Percentiles rank a stretch among this genome's conserved stretches.
These are phyloP conservation scores for Auriscalpium vulgare DNA, from an alignment of 768 basidiomycete genomes.

Conservation along the genomic window DNA sequence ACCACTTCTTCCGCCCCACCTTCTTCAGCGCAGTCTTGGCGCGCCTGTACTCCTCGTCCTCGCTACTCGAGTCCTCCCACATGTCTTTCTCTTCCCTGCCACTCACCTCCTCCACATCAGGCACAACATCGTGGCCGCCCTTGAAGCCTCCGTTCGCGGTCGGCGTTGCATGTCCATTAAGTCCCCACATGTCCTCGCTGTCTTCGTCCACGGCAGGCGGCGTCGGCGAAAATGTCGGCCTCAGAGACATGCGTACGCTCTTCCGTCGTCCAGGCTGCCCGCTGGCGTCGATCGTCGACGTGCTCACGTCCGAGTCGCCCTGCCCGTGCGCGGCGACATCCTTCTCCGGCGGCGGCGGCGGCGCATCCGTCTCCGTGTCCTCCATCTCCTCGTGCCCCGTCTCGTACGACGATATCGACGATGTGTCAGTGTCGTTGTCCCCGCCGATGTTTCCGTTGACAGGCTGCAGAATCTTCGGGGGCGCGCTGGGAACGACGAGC, in stretches of 20 bases:
- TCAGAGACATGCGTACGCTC: constrained; percentile 71
- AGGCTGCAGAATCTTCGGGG: constrained; percentile 4
- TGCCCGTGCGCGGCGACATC: constrained; percentile 12
- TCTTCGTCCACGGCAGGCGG: constrained; percentile 59
- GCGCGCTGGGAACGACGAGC: constrained; percentile 6
- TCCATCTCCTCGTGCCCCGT: constrained; percentile 52
- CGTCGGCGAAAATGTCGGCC: constrained; percentile 67
- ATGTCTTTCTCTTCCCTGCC: constrained; percentile 26
- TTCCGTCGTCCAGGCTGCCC: constrained; percentile 36
- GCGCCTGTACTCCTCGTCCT: constrained; percentile 57
- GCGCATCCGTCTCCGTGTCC: constrained; percentile 17
- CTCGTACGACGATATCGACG: constrained; percentile 57
- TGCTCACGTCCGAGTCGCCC: constrained; percentile 22
- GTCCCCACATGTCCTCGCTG: constrained; percentile 21
- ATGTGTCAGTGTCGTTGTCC: neutral
- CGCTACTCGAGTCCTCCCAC: constrained; percentile 72
- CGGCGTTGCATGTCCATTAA: constrained; percentile 5
- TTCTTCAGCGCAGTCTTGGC: constrained; percentile 48
- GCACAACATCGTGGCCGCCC: constrained; percentile 21
- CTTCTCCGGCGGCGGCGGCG: constrained; percentile 10
- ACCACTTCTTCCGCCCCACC: constrained; percentile 34
- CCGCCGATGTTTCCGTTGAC: neutral
- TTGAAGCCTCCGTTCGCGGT: constrained; percentile 10
- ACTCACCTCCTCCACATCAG: constrained; percentile 12
- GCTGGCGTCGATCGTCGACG: constrained; percentile 16